A percentile compares a stretch with the other conserved stretches of the same genome.
These are phyloP conservation scores for Penicillium ochrochloron DNA, from an alignment of 495 filamentous ascomycete species.

Conservation along the genomic window DNA sequence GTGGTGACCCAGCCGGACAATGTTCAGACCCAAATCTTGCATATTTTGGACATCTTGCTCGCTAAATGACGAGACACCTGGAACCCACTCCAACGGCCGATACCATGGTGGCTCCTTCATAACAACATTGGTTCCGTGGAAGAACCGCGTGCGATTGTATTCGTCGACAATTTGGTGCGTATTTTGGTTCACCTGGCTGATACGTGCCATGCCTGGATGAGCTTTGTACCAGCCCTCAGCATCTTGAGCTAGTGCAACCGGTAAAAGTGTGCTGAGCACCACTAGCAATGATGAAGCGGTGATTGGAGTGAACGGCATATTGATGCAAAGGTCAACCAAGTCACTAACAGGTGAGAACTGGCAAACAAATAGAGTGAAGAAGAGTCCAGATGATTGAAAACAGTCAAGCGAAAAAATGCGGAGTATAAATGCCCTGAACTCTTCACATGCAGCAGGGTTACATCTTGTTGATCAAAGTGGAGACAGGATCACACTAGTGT, in stretches of 20 bases:
- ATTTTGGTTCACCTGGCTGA: neutral
- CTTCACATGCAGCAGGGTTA: neutral
- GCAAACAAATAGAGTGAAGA: neutral
- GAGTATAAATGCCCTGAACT: neutral
- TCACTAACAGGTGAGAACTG: neutral
- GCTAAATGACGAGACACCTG: neutral
- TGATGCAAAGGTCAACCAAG: neutral
- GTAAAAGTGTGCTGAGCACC: neutral
- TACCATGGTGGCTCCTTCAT: neutral
- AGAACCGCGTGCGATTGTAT: neutral
- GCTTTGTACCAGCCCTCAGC: neutral
- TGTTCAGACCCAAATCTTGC: neutral
- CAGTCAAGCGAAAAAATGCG: neutral
- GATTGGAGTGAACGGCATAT: neutral
- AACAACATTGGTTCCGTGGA: neutral
- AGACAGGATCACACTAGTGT: neutral
- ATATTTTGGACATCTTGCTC: neutral
- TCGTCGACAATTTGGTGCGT: neutral
- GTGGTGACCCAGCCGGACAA: constrained; percentile 19
- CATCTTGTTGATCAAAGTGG: neutral
- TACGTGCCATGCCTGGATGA: neutral
- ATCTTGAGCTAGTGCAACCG: neutral
- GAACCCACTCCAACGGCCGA: neutral
- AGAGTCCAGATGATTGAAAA: neutral
- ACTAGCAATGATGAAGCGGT: neutral